Evolutionary conservation across 2,329 filamentous ascomycete species (phyloP).

Genomic region (Fusarium duplospermum): DNA sequence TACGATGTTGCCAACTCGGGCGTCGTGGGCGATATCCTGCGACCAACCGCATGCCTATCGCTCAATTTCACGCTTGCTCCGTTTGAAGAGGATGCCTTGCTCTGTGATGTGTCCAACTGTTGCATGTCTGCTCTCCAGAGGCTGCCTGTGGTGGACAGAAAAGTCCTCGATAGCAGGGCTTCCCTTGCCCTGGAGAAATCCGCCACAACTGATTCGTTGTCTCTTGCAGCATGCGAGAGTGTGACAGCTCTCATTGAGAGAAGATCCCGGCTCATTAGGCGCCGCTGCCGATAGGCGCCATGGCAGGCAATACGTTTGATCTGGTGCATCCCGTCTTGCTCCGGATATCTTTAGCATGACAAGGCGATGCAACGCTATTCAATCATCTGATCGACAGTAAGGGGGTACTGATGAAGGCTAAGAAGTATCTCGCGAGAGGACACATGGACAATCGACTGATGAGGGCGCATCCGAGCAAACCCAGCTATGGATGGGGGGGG

Average conservation of each 20-base stretch:
- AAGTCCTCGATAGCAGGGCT: not conserved
- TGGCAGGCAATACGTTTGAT: not conserved
- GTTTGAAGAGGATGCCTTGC: not conserved
- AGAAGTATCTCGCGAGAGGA: not conserved
- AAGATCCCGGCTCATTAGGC: not conserved
- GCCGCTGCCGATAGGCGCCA: not conserved
- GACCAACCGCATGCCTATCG: not conserved
- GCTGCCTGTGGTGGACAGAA: not conserved
- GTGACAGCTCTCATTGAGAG: not conserved
- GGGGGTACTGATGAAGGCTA: not conserved
- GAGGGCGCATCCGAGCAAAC: not conserved
- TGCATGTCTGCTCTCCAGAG: not conserved
- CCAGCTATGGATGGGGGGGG: not conserved
- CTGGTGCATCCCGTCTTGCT: not conserved
- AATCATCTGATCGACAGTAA: not conserved
- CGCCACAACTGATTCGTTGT: not conserved
- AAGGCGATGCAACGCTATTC: not conserved
- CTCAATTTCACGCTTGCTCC: not conserved
- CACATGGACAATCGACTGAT: not conserved
- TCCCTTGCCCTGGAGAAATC: not conserved
- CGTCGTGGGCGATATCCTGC: not conserved
- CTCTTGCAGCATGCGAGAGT: not conserved
- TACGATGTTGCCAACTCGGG: slow-evolving; percentile 28
- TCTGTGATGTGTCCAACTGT: not conserved
- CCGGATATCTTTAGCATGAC: not conserved